A percentile compares a stretch with the other conserved stretches of the same genome.
phyloP scores from a whole-genome alignment of 352 stramenopile species.

The Phytophthora sp. region DNA sequence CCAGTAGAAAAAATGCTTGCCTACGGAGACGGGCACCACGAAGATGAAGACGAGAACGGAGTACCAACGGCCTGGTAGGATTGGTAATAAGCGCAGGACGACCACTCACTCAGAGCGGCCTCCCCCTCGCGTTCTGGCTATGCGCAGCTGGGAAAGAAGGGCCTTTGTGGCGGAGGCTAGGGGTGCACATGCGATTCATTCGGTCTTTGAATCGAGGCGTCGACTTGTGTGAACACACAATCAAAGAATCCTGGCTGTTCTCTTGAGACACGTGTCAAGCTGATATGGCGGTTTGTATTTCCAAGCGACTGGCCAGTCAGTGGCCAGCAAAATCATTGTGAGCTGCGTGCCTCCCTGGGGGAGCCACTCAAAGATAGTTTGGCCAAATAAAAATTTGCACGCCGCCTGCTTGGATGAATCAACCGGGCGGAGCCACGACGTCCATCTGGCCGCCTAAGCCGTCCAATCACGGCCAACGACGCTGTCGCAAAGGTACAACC shows the following conservation, averaged over 20 bases:
- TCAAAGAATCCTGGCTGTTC: constrained; percentile 26
- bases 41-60: constrained; percentile 25
- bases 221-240: constrained; percentile 22
- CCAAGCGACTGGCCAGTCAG: too few relatives aligned
- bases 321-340: too few relatives aligned
- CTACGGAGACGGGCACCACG: constrained; percentile 32
- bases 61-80: constrained; percentile 46
- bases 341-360: too few relatives aligned
- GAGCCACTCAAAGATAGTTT: constrained; percentile 16
- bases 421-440: not conserved
- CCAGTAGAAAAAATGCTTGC: constrained; percentile 43
- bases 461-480: constrained; percentile 22
- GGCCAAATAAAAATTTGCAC: not conserved
- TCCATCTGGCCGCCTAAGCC: constrained; percentile 1
- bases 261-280: constrained; percentile 37
- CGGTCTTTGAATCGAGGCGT: constrained; percentile 25
- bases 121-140: constrained; percentile 26
- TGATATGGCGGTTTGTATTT: constrained; percentile 19
- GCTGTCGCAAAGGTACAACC: constrained; percentile 29
- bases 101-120: constrained; percentile 34
- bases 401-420: constrained; percentile 1
- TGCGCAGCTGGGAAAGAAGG: constrained; percentile 38
- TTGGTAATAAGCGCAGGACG: constrained; percentile 48
- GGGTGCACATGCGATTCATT: constrained; percentile 30
- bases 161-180: constrained; percentile 33